Conservation (phyloP, 495 filamentous ascomycete species). For the Chaetomium fimeti region DNA sequence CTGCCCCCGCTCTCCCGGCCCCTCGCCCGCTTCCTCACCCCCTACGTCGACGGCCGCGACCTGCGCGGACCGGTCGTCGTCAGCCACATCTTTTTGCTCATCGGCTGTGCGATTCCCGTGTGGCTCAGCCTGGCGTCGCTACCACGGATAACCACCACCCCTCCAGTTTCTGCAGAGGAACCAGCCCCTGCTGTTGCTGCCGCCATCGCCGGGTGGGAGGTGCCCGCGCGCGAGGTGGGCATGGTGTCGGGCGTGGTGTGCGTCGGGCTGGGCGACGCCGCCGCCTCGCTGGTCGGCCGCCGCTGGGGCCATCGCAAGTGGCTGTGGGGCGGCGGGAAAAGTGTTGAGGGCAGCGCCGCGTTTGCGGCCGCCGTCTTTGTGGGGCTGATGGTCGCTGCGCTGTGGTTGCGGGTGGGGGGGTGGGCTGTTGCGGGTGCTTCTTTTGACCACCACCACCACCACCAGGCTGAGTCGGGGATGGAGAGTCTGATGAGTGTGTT, state of each 20-base stretch:
- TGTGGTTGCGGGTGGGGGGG: slow-evolving; percentile 72
- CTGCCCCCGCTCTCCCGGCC: slow-evolving; percentile 82
- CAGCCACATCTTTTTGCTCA: slow-evolving; percentile 90
- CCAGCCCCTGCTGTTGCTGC: slow-evolving; percentile 16
- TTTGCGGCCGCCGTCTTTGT: slow-evolving; percentile 76
- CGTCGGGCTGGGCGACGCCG: slow-evolving; percentile 93
- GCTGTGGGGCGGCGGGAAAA: slow-evolving; percentile 96
- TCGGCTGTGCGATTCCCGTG: slow-evolving; percentile 92
- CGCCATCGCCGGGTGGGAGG: slow-evolving; percentile 69
- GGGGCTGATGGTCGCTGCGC: slow-evolving; percentile 68
- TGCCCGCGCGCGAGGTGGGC: slow-evolving; percentile 66
- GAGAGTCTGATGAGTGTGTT: slow-evolving; percentile 20
- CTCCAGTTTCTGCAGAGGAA: no score
- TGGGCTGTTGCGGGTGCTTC: slow-evolving; percentile 52
- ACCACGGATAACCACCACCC: slow-evolving; percentile 45
- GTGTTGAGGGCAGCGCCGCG: slow-evolving; percentile 83
- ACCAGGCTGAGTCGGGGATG: no score
- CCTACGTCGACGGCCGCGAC: slow-evolving; percentile 93
- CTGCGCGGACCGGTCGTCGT: slow-evolving; percentile 92
- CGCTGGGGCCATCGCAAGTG: slow-evolving; percentile 84
- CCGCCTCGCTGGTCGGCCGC: slow-evolving; percentile 88
- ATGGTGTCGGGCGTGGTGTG: slow-evolving; percentile 92
- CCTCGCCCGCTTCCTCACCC: slow-evolving; percentile 79
- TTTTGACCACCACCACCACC: no score
- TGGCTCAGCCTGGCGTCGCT: slow-evolving; percentile 81